phyloP scores from a whole-genome alignment of 2,329 filamentous ascomycete genomes.

The Penicillium sp. region DNA sequence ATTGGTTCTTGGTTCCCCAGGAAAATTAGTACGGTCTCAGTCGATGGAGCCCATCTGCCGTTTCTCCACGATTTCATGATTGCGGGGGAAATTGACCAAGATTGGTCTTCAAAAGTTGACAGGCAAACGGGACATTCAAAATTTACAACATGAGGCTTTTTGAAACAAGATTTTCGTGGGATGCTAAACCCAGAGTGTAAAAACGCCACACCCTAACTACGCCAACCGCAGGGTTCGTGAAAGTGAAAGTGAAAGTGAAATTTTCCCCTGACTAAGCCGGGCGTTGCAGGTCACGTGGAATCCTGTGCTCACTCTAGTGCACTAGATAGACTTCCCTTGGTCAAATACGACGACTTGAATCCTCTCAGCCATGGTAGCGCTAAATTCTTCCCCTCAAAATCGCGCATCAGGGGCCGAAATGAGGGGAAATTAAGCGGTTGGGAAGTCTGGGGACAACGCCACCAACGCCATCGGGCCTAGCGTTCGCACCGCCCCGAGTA shows the following conservation, averaged over 20 bases:
- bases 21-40: neutral
- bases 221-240: too few relatives aligned
- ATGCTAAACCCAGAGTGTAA: too few relatives aligned
- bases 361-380: neutral
- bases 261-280: neutral
- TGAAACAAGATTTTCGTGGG: too few relatives aligned
- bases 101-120: neutral
- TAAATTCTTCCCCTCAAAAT: neutral
- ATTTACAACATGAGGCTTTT: neutral
- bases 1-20: slow-evolving; percentile 6
- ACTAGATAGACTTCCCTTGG: neutral
- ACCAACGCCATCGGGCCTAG: neutral
- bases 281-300: too few relatives aligned
- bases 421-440: neutral
- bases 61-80: neutral
- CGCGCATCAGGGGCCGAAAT: neutral
- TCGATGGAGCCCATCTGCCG: neutral
- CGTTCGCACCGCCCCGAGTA: neutral
- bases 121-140: neutral
- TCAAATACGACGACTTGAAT: neutral
- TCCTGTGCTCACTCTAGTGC: too few relatives aligned
- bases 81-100: neutral
- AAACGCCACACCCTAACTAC: too few relatives aligned
- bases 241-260: too few relatives aligned
- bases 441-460: neutral